Evolutionary conservation across 768 basidiomycete genomes (phyloP).

Genomic region (Serendipita sp.): DNA sequence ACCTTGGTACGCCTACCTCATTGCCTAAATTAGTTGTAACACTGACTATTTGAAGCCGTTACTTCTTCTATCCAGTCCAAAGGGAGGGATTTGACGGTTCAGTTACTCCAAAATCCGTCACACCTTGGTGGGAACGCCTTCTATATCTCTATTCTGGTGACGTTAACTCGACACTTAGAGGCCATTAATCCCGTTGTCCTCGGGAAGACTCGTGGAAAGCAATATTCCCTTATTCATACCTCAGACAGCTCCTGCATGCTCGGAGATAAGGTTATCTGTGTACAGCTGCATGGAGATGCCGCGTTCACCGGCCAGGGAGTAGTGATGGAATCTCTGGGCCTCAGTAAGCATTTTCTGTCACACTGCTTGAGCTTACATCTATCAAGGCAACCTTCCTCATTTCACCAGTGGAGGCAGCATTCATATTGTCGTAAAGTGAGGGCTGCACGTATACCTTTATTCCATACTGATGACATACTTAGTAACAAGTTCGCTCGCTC

Average conservation of each 20-base stretch:
- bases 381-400: constrained; percentile 68
- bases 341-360: constrained; percentile 36
- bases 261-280: constrained; percentile 67
- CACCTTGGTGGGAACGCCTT: constrained; percentile 16
- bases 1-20: constrained; percentile 57
- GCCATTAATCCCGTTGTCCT: constrained; percentile 78
- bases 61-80: background rate
- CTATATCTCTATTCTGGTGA: background rate
- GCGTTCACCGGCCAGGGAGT: constrained; percentile 85
- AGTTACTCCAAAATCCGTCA: constrained; percentile 19
- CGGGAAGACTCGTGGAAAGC: constrained; percentile 83
- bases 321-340: constrained; percentile 72
- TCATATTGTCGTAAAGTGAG: constrained; percentile 82
- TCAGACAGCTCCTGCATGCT: constrained; percentile 31
- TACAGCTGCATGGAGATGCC: constrained; percentile 85
- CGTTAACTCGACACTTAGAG: constrained; percentile 29
- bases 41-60: background rate
- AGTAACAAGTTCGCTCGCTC: constrained; percentile 20
- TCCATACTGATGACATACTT: background rate
- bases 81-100: background rate
- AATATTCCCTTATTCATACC: constrained; percentile 62
- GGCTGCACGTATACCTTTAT: constrained; percentile 11
- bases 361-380: background rate
- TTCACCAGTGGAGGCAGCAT: constrained; percentile 83
- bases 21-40: background rate